These are phyloP conservation scores for Fagopyrum esculentum DNA, from an alignment of 148 eudicot species.

Conservation along the genomic window DNA sequence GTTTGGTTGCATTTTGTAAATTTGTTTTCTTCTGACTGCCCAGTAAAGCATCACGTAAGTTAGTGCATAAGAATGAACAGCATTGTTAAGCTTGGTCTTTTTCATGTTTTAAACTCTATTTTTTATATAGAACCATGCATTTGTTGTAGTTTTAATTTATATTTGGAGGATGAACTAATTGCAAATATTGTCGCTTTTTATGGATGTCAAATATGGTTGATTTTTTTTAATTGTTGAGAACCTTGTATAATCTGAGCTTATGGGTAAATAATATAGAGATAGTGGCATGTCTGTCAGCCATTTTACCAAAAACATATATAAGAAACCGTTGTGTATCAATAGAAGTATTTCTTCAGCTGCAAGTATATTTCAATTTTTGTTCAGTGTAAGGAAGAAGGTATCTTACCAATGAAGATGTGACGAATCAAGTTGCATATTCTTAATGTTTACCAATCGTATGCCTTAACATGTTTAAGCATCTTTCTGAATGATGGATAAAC, in stretches of 20 bases:
- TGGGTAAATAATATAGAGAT: not conserved
- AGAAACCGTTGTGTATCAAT: not conserved
- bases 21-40: no score
- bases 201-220: not conserved
- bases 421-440: not conserved
- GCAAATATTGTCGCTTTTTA: not conserved
- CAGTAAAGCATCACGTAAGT: no score
- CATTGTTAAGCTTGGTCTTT: not conserved
- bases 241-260: not conserved
- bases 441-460: not conserved
- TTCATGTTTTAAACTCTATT: not conserved
- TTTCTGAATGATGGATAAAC: not conserved
- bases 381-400: no score
- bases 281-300: not conserved
- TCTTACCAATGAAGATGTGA: not conserved
- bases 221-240: not conserved
- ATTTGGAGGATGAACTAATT: not conserved
- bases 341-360: not conserved
- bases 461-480: not conserved
- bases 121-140: not conserved
- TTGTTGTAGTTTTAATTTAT: not conserved
- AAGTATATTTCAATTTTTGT: no score
- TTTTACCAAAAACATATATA: not conserved
- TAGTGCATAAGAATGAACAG: not conserved
- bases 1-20: no score